phyloP scores from a whole-genome alignment of 2,329 filamentous ascomycete genomes.

The Fusarium pseudoanthophilum region DNA sequence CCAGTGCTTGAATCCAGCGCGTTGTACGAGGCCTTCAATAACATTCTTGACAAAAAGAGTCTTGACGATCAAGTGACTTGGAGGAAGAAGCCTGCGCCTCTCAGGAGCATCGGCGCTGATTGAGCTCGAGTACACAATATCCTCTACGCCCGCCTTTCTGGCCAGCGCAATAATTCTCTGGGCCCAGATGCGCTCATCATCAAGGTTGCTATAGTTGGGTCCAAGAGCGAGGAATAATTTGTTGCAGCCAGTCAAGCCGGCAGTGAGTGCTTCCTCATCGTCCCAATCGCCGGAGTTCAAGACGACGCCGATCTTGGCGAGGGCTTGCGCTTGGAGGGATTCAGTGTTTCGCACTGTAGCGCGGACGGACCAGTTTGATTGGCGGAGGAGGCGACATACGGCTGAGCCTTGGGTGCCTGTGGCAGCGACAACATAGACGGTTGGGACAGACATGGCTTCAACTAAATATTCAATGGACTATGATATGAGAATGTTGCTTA shows the following conservation, averaged over 20 bases:
- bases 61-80: background rate
- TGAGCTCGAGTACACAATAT: constrained; percentile 1
- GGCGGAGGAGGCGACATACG: background rate
- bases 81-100: background rate
- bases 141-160: background rate
- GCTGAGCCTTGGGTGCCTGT: constrained; percentile 9
- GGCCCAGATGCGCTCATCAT: constrained; percentile 2
- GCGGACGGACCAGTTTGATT: background rate
- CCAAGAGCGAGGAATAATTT: background rate
- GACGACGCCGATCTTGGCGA: background rate
- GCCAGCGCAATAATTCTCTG: background rate
- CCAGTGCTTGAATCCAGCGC: background rate
- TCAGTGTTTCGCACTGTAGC: constrained; percentile 5
- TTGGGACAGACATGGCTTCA: background rate
- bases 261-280: background rate
- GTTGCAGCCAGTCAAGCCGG: background rate
- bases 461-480: too few relatives aligned
- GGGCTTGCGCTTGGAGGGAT: background rate
- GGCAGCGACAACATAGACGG: background rate
- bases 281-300: background rate
- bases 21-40: background rate
- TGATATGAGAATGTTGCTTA: too few relatives aligned
- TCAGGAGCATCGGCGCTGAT: constrained; percentile 1
- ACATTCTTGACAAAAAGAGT: background rate
- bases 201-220: background rate